Conservation (phyloP, 2,329 filamentous ascomycete species). For the Emmonsiellopsis sp. region DNA sequence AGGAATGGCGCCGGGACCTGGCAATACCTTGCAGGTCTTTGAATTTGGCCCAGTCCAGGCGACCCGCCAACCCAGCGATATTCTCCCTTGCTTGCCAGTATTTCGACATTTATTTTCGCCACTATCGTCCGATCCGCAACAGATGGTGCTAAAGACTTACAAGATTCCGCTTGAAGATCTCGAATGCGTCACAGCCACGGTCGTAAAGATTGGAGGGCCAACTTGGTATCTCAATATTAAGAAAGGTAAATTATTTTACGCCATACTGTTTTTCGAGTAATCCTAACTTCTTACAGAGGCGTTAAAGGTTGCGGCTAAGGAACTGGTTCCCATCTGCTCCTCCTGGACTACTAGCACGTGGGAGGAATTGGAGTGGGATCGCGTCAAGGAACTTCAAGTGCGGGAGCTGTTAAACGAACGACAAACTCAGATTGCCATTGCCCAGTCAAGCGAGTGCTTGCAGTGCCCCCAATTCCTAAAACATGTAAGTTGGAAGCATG, state of each 20-base stretch:
- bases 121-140: slow-evolving; percentile 55
- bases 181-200: slow-evolving; percentile 70
- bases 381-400: slow-evolving; percentile 72
- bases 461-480: slow-evolving; percentile 72
- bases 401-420: slow-evolving; percentile 71
- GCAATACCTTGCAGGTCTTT: slow-evolving; percentile 65
- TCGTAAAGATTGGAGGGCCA: slow-evolving; percentile 43
- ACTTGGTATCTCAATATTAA: slow-evolving; percentile 40
- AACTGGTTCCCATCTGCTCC: slow-evolving; percentile 58
- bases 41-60: slow-evolving; percentile 63
- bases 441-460: slow-evolving; percentile 56
- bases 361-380: slow-evolving; percentile 74
- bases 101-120: slow-evolving; percentile 60
- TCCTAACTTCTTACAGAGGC: slow-evolving; percentile 32
- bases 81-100: slow-evolving; percentile 68
- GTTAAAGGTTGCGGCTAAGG: slow-evolving; percentile 53
- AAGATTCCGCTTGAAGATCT: slow-evolving; percentile 68
- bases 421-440: slow-evolving; percentile 50
- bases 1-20: slow-evolving; percentile 56
- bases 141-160: slow-evolving; percentile 58
- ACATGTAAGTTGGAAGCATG: slow-evolving; percentile 56
- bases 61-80: slow-evolving; percentile 68
- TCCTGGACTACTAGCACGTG: slow-evolving; percentile 67
- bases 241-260: slow-evolving; percentile 32
- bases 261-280: not conserved